Evolutionary conservation across 1,139 yeast genomes (phyloP), one percentile per base, ranked within the genome.

Genomic region (Candida pseudoviswanathii): DNA sequence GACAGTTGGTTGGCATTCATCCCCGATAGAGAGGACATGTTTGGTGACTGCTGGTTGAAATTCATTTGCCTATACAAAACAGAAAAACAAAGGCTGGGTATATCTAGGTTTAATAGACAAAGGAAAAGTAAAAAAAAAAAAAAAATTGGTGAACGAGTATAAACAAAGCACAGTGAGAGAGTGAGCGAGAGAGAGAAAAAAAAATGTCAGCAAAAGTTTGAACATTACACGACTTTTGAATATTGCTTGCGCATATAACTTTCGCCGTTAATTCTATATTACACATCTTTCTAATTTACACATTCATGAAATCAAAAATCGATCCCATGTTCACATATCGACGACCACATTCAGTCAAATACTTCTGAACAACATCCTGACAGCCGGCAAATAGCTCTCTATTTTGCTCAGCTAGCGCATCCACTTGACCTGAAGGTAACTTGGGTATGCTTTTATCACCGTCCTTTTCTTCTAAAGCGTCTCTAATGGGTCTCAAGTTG

Each of bases 271-370:
- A n/a, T 16, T 24, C 2, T 33, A 16, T 33, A 33, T 33, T 11
- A 33, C 22, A 11, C 16, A 5, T 11, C 3, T 33, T 16, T 24
- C 8, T 16, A n/a, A 24, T 26, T 45, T 43, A 51, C 16, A 32
- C 41, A 34, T 29, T 58, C 80, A 78, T 73, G 49, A 82, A 82
- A 47, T 83, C 88, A 66, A 94, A 94, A 34, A 91, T 85, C 33
- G 82, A 75, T 6, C 86, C 85, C 90, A 94, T 85, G 62, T 90
- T 90, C 42, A 94, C 97, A 66, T 86, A 92, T 48, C 97, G 80
- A 58, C 97, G 85, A 9, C 97, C 98, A 69, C 96, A 89, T 56
- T 89, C 89, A 47, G 76, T 75, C 61, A 94, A 71, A 60, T 94
- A 94, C 66, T 85, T 85, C 55, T 82, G 81, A 0, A 89, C 86